These are phyloP conservation scores for Arbutus unedo DNA, from an alignment of 148 eudicot genomes.

Conservation along the genomic window DNA sequence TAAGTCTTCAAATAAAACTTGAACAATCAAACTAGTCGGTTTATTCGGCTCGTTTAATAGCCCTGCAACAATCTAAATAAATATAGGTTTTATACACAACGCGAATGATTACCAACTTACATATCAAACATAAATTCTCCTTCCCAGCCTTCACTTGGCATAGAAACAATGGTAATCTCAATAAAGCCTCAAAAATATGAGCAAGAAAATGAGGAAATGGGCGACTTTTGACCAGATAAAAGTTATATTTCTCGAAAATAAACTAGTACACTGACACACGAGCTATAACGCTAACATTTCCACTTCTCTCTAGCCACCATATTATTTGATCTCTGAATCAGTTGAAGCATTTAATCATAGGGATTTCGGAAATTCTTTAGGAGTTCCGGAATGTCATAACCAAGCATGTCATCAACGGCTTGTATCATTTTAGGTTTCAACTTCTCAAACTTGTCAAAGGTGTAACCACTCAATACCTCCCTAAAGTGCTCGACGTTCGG, in stretches of 20 bases:
- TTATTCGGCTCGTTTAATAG: no score
- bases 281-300: background rate
- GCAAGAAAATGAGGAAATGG: no score
- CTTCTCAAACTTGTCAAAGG: constrained; percentile 64
- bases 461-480: constrained; percentile 59
- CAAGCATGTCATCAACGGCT: constrained; percentile 78
- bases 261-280: background rate
- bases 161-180: background rate
- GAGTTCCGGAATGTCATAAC: constrained; percentile 73
- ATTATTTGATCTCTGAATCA: background rate
- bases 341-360: constrained; percentile 36
- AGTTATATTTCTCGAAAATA: background rate
- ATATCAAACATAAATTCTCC: no score
- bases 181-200: background rate
- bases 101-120: no score
- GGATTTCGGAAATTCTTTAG: constrained; percentile 69
- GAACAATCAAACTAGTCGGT: no score
- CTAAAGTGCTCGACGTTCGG: constrained; percentile 60
- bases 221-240: no score
- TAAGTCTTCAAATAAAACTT: no score
- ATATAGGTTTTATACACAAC: no score
- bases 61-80: no score
- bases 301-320: background rate
- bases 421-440: constrained; percentile 64
- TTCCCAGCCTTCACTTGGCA: background rate